Base-by-base conservation (phyloP, 164 flowering plant species). In the Cinnamomum micranthum region DNA sequence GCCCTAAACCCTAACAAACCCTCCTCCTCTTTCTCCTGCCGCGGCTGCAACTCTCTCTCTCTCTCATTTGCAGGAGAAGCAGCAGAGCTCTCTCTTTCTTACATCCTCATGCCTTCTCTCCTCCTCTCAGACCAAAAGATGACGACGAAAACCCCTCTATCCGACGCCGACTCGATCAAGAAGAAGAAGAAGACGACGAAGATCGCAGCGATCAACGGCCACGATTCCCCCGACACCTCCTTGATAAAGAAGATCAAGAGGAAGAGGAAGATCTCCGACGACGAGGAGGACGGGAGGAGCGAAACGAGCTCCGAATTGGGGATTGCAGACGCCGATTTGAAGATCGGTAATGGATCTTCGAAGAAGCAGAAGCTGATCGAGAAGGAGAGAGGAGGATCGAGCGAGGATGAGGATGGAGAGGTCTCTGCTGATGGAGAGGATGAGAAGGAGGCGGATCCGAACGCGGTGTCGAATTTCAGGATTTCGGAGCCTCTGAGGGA, bases 401-500 rank as follows among this genome's bases (percentile, higher is more conserved):
- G 73, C 2, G 83, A 41, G 47, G 47, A 75, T 24, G 87, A 70
- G 6, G 83, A 74, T n/a, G 84, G 58, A 9, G 84, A 51, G 51
- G 77, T 69, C 47, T 82, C 69, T 62, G 80, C 59, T 4, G 79
- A 3, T n/a, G 75, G 60, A 25, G 82, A 41, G 11, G 88, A 33
- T 17, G 60, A 51, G 27, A 65, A 63, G 25, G 71, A 41, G 47
- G 47, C 79, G 59, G 77, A 90, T 71, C 94, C 95, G 2, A 90
- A 91, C 71, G 86, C 95, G 2, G 73, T 95, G 1, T 69, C 86
- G 9, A 90, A 83, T 66, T 93, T 92, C 68, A 76, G 91, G 75
- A 91, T 95, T 15, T 91, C 98, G 9, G 76, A 77, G 77, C 82
- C 87, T 13, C 74, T 93, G 81, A 87, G 78, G 77, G 87, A 81